A percentile compares a stretch with the other conserved stretches of the same genome.
Evolutionary conservation across 2,329 filamentous ascomycete genomes (phyloP).

Genomic region (Neonectria punicea): DNA sequence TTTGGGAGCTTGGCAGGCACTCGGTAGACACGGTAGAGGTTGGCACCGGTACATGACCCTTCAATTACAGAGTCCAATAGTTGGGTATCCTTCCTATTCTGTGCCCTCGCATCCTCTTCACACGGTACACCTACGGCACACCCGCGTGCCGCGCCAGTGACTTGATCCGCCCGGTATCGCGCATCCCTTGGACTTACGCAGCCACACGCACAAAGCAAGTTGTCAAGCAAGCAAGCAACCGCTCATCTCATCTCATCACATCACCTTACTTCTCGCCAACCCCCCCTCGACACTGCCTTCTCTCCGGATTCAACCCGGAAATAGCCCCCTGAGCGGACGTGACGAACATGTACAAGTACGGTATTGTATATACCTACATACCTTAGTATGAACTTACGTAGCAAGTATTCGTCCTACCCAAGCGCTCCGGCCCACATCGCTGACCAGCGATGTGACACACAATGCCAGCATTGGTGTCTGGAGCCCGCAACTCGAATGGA

Average conservation of each 20-base stretch:
- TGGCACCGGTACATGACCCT: constrained; percentile 4
- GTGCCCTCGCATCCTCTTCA: constrained; percentile 1
- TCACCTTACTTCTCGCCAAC: neutral
- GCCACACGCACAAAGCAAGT: neutral
- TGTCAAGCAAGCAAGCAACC: constrained; percentile 5
- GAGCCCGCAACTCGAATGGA: constrained; percentile 30
- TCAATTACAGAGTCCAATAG: neutral
- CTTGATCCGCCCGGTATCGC: constrained; percentile 4
- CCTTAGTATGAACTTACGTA: too few species aligned
- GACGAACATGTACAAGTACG: neutral
- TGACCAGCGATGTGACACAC: constrained; percentile 28
- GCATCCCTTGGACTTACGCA: neutral
- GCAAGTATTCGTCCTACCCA: constrained; percentile 20
- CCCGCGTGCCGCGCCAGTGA: constrained; percentile 17
- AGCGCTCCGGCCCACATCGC: constrained; percentile 13
- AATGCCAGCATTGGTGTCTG: constrained; percentile 22
- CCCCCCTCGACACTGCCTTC: neutral
- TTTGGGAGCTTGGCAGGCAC: constrained; percentile 6
- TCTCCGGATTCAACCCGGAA: neutral
- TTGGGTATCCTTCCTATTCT: constrained; percentile 4
- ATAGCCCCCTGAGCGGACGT: neutral
- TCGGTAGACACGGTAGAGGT: constrained; percentile 9
- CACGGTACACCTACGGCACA: neutral
- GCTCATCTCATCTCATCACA: neutral
- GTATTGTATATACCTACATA: neutral